Percentiles rank a stretch among this genome's conserved stretches.
These are phyloP conservation scores for Hibiscus trionum DNA, from an alignment of 345 rosid species.

Conservation along the genomic window DNA sequence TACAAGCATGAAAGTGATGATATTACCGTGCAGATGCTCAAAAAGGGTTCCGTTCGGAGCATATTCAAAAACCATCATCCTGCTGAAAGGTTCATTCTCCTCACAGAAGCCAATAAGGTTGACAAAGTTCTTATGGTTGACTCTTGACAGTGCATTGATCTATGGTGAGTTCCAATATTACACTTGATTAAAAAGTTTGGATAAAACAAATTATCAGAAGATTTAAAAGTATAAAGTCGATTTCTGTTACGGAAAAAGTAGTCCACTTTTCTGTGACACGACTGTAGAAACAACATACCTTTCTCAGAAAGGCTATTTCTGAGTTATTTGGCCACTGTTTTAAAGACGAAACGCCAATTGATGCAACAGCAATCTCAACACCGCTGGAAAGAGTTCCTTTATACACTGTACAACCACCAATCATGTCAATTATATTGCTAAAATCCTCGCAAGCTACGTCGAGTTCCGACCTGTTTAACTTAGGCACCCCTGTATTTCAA, in stretches of 20 bases:
- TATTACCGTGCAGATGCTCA: conserved; percentile 85
- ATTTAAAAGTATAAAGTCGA: not conserved
- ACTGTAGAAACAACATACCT: conserved; percentile 31
- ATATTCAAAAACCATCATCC: conserved; percentile 99
- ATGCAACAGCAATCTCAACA: conserved; percentile 87
- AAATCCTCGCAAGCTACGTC: conserved; percentile 99
- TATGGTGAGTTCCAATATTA: conserved; percentile 18
- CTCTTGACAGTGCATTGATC: conserved; percentile 68
- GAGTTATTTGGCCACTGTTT: conserved; percentile 60
- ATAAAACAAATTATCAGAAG: not conserved
- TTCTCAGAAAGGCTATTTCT: conserved; percentile 66
- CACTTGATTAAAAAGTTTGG: conserved; percentile 1
- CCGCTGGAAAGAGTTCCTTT: conserved; percentile 98
- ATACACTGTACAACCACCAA: conserved; percentile 49
- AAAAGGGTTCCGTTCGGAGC: conserved; percentile 85
- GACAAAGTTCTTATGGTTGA: conserved; percentile 91
- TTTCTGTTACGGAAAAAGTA: not conserved
- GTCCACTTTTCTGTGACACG: not conserved
- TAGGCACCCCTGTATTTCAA: conserved; percentile 73
- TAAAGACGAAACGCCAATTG: conserved; percentile 37
- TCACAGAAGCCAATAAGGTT: conserved; percentile 83
- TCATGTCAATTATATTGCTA: conserved; percentile 74
- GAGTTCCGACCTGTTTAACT: conserved; percentile 71
- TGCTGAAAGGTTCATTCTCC: conserved; percentile 78
- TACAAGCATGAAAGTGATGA: not conserved